Evolutionary conservation across 192 early-diverging fungal genomes (phyloP), one percentile per base, ranked within the genome.

Genomic region (Coemansia sp.): DNA sequence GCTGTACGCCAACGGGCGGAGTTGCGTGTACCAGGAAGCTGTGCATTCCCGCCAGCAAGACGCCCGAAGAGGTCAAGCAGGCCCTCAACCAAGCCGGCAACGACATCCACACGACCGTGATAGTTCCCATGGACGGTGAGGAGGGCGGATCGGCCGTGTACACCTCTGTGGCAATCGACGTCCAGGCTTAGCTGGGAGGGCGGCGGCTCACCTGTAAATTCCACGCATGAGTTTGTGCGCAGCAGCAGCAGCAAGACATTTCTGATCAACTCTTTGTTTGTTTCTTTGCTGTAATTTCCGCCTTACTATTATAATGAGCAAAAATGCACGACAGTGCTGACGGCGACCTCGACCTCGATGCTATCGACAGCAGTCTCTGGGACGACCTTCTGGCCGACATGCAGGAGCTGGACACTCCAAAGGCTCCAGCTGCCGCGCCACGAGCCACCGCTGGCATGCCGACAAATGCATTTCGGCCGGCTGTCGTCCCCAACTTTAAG

Each of bases 1-100:
- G 49, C 14, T 73, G 69, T 35, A 57, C 54, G 25, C 30, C 43
- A 10, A 21, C 10, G 9, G 69, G 69, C 7, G 27, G 47, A 0
- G 25, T 73, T 35, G 45, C 50, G 16, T 73, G 69, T 37, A 73
- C 69, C 18, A 64, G 61, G 57, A 65, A 37, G 45, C 36, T 73
- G 27, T 73, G 69, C 42, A 38, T 35, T 19, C 27, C 22, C 5
- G 26, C 3, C 4, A 30, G 17, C 33, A 22, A 43, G 13, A 23
- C 34, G 20, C 26, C 29, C 3, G 47, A 28, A 19, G 38, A 32
- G 2, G 48, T 22, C 29, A 49, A 41, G 26, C 34, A n/a, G 11
- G 37, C 36, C 19, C 25, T 39, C 5, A 44, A 38, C 38, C 29
- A 51, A 23, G 39, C 11, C 27, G 32, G 12, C 21, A 32, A 39